A percentile compares a stretch with the other conserved stretches of the same genome.
phyloP scores from a whole-genome alignment of 1,139 yeast genomes.

The Meyerozyma elateridarum region DNA sequence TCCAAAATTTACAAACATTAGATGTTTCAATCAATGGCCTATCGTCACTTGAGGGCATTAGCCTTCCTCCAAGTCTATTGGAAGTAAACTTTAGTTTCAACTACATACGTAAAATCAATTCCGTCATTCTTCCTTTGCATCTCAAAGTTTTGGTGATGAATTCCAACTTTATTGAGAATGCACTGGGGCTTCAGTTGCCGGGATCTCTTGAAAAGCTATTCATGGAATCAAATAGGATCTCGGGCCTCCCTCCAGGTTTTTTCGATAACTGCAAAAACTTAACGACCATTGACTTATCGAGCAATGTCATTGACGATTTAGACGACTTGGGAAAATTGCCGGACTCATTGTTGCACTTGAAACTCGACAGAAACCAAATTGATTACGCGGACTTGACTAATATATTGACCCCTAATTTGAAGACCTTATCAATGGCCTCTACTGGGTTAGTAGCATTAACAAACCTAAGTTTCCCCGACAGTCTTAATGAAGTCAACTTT shows the following conservation, averaged over 20 bases:
- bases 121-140: constrained; percentile 12
- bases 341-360: constrained; percentile 13
- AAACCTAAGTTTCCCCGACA: constrained; percentile 15
- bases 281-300: constrained; percentile 14
- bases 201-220: constrained; percentile 13
- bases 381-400: constrained; percentile 19
- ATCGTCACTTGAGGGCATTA: constrained; percentile 9
- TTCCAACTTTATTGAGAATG: constrained; percentile 12
- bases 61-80: constrained; percentile 14
- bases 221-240: constrained; percentile 16
- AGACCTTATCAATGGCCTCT: constrained; percentile 17
- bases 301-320: constrained; percentile 20
- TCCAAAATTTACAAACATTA: constrained; percentile 8
- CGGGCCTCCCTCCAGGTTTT: constrained; percentile 13
- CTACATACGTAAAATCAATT: constrained; percentile 10
- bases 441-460: constrained; percentile 20
- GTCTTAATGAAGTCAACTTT: constrained; percentile 15
- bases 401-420: constrained; percentile 16
- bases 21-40: constrained; percentile 16
- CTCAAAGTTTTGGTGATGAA: constrained; percentile 16
- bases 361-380: constrained; percentile 21
- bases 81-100: constrained; percentile 17
- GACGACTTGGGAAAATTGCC: constrained; percentile 24
- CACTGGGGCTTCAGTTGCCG: constrained; percentile 15
- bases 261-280: constrained; percentile 12